Base-by-base conservation (phyloP, 176 grass and related monocot genomes). In the Aegilops umbellulata region DNA sequence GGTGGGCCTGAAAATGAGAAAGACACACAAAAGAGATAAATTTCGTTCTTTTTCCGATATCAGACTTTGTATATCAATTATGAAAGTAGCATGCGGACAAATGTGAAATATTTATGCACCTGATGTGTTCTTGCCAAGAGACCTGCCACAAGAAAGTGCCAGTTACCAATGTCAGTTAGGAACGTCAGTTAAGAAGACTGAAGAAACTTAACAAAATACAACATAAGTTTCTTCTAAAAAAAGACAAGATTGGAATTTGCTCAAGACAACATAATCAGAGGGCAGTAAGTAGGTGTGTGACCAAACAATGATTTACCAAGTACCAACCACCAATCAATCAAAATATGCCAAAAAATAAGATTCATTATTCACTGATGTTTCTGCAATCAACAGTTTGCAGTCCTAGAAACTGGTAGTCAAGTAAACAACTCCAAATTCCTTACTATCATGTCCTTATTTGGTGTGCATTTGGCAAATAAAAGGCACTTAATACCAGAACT, bases 51-150 rank as follows among this genome's bases (percentile, higher is more conserved):
- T 85, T 71, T 15, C 34, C 6, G 22, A 34, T 51, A 44, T 20
- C 5, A 60, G 12, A 86, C 24, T 60, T 58, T 19, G 65, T 35
- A 60, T 46, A 79, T 74, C 10, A 1, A 77, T 27, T 47, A 77
- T 34, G 47, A 51, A 36, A 77, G 3, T 53, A 38, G 41, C 7
- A 62, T 38, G 42, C 16, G 14, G 74, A 78, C 23, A 39, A 80
- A 61, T 70, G 39, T 61, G 16, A 82, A 87, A 85, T 74, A 39
- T 35, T 74, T 66, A 85, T 72, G 44, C 68, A 92, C 90, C 90
- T 87, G 93, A 92, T 41, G 77, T 69, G 68, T 46, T 81, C 85
- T 95, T 95, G 66, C 90, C 93, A 10, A 92, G 88, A 32, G 93
- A 95, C 88, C 93, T 95, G 60, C 24, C 76, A 89, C 51, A 81